These are phyloP conservation scores for Dendrocalamus sinicus DNA, from an alignment of 176 grass and related monocot genomes.

Conservation along the genomic window DNA sequence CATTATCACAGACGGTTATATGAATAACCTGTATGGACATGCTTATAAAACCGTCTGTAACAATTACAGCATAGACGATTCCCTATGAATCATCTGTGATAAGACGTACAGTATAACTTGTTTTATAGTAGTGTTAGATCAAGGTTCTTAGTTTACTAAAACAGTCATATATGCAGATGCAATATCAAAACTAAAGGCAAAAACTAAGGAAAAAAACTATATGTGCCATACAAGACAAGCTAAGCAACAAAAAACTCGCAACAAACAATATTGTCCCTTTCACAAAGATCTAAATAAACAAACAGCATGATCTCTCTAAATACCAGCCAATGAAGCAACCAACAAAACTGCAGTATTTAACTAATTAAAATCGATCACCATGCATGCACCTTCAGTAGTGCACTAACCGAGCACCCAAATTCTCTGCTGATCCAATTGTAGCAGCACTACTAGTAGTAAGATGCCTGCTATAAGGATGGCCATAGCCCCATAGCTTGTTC, in stretches of 20 bases:
- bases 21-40: no score
- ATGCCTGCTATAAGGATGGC: neutral
- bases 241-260: constrained; percentile 6
- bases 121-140: neutral
- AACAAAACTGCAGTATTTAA: constrained; percentile 17
- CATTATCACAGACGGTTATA: no score
- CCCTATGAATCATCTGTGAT: no score
- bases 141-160: neutral
- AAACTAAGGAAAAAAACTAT: neutral
- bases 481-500: constrained; percentile 11
- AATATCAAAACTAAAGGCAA: neutral
- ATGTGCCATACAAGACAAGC: neutral
- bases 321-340: constrained; percentile 13
- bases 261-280: neutral
- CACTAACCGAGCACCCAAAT: neutral
- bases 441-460: neutral
- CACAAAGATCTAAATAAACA: constrained; percentile 22
- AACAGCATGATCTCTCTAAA: neutral
- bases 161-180: neutral
- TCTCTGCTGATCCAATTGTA: neutral
- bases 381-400: neutral
- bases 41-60: no score
- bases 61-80: no score
- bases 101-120: fast-evolving
- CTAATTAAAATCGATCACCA: neutral